Percentiles rank a stretch among this genome's conserved stretches.
These are phyloP conservation scores for Asparagopsis taxiformis DNA, from an alignment of 31 red algal species.

Conservation along the genomic window DNA sequence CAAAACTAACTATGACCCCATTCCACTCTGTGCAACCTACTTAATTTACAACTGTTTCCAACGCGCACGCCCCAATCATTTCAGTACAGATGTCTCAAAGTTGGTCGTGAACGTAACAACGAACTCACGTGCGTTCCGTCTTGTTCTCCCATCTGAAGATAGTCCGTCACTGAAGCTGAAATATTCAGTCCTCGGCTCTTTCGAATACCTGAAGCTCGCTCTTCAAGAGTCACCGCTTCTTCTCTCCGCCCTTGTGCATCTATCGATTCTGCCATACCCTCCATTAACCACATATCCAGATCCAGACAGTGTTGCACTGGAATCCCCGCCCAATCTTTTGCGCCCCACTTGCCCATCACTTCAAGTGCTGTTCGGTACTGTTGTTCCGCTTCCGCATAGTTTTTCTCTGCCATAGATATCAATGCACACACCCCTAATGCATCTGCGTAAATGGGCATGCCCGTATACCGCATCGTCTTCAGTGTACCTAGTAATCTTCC, in stretches of 20 bases:
- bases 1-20: too few species aligned
- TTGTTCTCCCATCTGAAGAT: too few species aligned
- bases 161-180: too few species aligned
- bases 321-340: constrained; percentile 65
- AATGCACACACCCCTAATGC: constrained; percentile 69
- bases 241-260: constrained; percentile 33
- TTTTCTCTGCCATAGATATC: constrained; percentile 52
- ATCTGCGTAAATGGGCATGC: constrained; percentile 86
- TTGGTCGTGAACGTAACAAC: too few species aligned
- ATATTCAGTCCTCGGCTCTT: constrained; percentile 41
- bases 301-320: constrained; percentile 90
- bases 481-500: constrained; percentile 62
- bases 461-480: constrained; percentile 54
- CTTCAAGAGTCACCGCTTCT: constrained; percentile 34
- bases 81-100: constrained; percentile 28
- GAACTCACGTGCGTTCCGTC: too few species aligned
- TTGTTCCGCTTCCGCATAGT: constrained; percentile 59
- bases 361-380: constrained; percentile 78
- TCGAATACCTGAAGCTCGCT: constrained; percentile 32
- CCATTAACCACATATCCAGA: constrained; percentile 87
- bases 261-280: constrained; percentile 61
- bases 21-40: background rate
- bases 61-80: background rate
- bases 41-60: too few species aligned
- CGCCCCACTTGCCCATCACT: constrained; percentile 59